Base-by-base conservation (phyloP, 768 basidiomycete genomes). In the Udeniomyces megalosporus region DNA sequence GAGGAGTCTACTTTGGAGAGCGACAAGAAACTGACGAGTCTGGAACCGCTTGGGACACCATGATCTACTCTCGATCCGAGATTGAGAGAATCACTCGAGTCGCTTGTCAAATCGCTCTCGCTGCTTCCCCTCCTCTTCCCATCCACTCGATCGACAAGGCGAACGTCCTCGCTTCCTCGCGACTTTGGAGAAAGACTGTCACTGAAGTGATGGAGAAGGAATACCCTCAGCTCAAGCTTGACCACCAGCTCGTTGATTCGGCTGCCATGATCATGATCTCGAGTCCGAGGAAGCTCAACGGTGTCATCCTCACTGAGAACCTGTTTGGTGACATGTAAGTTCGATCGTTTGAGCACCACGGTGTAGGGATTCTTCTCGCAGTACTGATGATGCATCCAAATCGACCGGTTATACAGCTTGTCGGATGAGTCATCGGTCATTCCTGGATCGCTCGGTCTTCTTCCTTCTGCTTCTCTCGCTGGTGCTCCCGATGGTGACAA, bases 121-220 rank as follows among this genome's bases (percentile, higher is more conserved):
- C 84, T 26, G 75, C 82, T 4, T 78, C 85, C 70, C 95, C 95
- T 4, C 90, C 92, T 22, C 79, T 93, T 51, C 79, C 82, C 24
- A 84, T 99, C 62, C 88, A 89, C 74, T 93, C 90, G 0, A 79
- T 99, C 73, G 95, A 99, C 79, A 99, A 99, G 76, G 95, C 95
- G 58, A 99, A 99, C 75, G 95, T 99, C 24, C 82, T 99, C 60
- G 95, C 95, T 26, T 87, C 82, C 70, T 93, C 89, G 38, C 78
- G 95, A 53, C 77, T 99, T 46, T 99, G 95, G 95, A 78, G 95
- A 62, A 90, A 84, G 73, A 86, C 88, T 24, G 93, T 95, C 58
- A 85, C 81, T 2, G 88, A 95, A 70, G 83, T 86, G 1, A 74
- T 95, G 68, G 75, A 80, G 53, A 80, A 80, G 34, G 95, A 99